phyloP scores from a whole-genome alignment of 257 asterid genomes.

The Orobanche coerulescens region DNA sequence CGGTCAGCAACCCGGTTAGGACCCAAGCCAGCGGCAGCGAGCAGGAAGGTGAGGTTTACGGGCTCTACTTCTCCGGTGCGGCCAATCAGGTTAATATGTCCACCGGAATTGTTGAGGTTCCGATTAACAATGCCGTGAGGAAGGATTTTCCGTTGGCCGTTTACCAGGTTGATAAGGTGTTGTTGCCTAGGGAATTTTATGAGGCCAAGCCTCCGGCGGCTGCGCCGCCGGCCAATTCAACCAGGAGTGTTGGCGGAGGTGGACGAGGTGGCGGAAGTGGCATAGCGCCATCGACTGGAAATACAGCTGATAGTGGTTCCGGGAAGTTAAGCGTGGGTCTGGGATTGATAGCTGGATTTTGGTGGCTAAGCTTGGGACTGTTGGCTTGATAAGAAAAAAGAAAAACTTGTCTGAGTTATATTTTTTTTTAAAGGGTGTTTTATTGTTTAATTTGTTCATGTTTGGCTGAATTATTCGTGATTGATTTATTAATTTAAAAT shows the following conservation, averaged over 20 bases:
- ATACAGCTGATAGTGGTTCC: conserved; percentile 27
- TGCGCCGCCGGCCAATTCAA: conserved; percentile 23
- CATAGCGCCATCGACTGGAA: conserved; percentile 26
- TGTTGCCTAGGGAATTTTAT: conserved; percentile 45
- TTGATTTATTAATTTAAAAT: background rate
- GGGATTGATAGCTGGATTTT: conserved; percentile 29
- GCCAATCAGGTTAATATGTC: conserved; percentile 57
- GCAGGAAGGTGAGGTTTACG: conserved; percentile 40
- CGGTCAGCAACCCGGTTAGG: conserved; percentile 87
- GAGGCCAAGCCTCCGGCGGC: conserved; percentile 38
- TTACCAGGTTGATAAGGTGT: conserved; percentile 63
- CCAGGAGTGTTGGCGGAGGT: conserved; percentile 10
- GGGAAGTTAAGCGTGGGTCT: conserved; percentile 30
- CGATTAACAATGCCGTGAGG: conserved; percentile 44
- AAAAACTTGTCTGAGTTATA: background rate
- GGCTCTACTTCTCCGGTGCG: conserved; percentile 42
- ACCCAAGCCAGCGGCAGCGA: conserved; percentile 73
- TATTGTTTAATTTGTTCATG: conserved; percentile 13
- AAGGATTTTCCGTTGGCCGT: conserved; percentile 58
- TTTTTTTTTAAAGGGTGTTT: too few species aligned
- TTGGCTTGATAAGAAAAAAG: conserved; percentile 8
- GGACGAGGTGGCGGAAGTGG: conserved; percentile 7
- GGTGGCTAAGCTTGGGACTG: conserved; percentile 30
- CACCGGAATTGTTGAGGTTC: conserved; percentile 42
- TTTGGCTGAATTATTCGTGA: conserved; percentile 3